Evolutionary conservation across 352 stramenopile species (phyloP).

Genomic region (Globisporangium cystogenes): DNA sequence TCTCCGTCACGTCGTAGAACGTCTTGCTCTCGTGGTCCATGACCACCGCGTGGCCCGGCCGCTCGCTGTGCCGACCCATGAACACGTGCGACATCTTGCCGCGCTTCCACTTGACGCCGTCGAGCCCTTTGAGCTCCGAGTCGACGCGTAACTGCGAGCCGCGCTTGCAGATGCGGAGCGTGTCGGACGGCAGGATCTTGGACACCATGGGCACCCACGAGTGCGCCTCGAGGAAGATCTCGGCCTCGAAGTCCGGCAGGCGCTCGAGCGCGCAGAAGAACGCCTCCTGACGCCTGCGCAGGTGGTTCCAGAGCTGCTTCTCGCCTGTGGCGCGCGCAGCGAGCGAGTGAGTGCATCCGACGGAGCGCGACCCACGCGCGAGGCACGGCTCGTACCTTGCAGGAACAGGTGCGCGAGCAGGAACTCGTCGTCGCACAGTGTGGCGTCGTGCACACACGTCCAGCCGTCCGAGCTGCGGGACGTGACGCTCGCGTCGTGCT

Average conservation of each 20-base stretch:
- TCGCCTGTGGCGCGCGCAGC: constrained; percentile 22
- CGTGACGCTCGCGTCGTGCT: constrained; percentile 27
- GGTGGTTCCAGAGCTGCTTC: constrained; percentile 44
- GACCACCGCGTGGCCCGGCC: constrained; percentile 39
- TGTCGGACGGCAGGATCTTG: constrained; percentile 71
- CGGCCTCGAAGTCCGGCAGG: constrained; percentile 72
- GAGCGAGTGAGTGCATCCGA: not conserved
- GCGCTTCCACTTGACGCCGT: constrained; percentile 73
- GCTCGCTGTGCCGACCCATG: constrained; percentile 25
- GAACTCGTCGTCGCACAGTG: constrained; percentile 71
- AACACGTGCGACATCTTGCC: constrained; percentile 71
- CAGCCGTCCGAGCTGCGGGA: constrained; percentile 46
- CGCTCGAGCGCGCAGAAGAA: constrained; percentile 59
- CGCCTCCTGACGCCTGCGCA: constrained; percentile 42
- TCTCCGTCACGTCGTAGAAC: constrained; percentile 64
- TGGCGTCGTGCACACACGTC: constrained; percentile 72
- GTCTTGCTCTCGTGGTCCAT: constrained; percentile 51
- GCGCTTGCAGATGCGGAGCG: constrained; percentile 64
- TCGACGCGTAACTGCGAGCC: constrained; percentile 64
- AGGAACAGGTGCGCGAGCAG: constrained; percentile 68
- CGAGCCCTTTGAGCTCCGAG: constrained; percentile 66
- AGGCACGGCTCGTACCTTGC: constrained; percentile 10
- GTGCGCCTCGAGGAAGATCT: constrained; percentile 74
- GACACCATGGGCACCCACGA: constrained; percentile 82
- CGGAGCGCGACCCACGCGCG: not conserved